phyloP scores from a whole-genome alignment of 345 rosid species.

The Eucalyptus lansdowneana region DNA sequence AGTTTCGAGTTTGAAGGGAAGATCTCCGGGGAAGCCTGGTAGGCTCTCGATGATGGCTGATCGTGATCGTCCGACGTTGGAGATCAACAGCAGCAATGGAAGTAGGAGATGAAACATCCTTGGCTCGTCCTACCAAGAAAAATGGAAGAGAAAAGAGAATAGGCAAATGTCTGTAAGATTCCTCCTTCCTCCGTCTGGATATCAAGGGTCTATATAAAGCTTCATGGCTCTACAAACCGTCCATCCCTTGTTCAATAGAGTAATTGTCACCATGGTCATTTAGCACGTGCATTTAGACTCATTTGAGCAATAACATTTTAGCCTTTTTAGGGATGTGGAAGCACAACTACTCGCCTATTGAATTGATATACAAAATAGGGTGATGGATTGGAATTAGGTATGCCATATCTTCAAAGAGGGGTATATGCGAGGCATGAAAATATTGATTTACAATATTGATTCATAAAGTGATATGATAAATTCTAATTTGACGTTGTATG shows the following conservation, averaged over 20 bases:
- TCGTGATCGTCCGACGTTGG: neutral
- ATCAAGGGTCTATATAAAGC: neutral
- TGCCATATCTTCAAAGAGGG: neutral
- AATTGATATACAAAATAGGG: neutral
- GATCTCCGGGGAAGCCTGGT: conserved; percentile 6
- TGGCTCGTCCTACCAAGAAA: neutral
- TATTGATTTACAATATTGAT: neutral
- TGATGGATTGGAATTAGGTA: neutral
- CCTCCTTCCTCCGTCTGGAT: neutral
- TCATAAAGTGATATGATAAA: neutral
- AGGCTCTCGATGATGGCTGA: neutral
- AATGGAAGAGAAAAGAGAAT: neutral
- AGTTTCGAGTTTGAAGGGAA: conserved; percentile 8
- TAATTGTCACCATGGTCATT: neutral
- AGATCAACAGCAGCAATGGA: neutral
- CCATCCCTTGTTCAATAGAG: neutral
- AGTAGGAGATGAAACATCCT: neutral
- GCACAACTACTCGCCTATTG: neutral
- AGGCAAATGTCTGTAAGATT: neutral
- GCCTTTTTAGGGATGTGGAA: neutral
- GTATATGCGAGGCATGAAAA: neutral
- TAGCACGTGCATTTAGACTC: neutral
- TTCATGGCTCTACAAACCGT: neutral
- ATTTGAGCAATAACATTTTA: neutral
- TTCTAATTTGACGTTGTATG: neutral